Percentiles rank a stretch among this genome's conserved stretches.
Conservation (phyloP, 352 stramenopile species). For the Phytophthora syringae region DNA sequence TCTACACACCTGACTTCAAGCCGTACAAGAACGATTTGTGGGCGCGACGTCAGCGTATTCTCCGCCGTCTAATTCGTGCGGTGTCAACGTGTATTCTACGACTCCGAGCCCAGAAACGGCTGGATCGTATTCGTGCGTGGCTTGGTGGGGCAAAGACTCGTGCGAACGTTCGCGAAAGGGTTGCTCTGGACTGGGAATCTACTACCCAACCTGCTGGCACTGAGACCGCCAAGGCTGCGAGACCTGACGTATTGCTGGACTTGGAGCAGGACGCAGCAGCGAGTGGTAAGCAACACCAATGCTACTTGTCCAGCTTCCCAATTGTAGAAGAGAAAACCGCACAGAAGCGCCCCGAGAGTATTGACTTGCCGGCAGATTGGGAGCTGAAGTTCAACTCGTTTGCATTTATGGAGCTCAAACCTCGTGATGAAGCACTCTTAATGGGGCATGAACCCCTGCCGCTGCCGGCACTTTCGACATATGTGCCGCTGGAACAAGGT, state of each 20-base stretch:
- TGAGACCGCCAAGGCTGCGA: not conserved
- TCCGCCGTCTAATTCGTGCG: slow-evolving; percentile 70
- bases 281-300: not conserved
- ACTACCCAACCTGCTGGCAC: slow-evolving; percentile 6
- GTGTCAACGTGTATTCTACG: slow-evolving; percentile 82
- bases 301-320: slow-evolving; percentile 63
- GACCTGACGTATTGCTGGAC: not conserved
- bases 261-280: slow-evolving; percentile 2
- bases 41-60: slow-evolving; percentile 65
- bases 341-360: slow-evolving; percentile 40
- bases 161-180: slow-evolving; percentile 62
- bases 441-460: slow-evolving; percentile 63
- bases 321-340: slow-evolving; percentile 63
- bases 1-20: slow-evolving; percentile 76
- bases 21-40: slow-evolving; percentile 90
- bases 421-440: slow-evolving; percentile 71
- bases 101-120: slow-evolving; percentile 59
- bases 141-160: slow-evolving; percentile 53
- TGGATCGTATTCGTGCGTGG: slow-evolving; percentile 64
- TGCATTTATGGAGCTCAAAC: slow-evolving; percentile 64
- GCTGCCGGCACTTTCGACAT: slow-evolving; percentile 65
- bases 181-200: slow-evolving; percentile 59
- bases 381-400: slow-evolving; percentile 61
- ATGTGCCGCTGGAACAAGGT: slow-evolving; percentile 56
- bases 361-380: slow-evolving; percentile 52